Base-by-base conservation (phyloP, 768 basidiomycete species). In the Chalciporus piperatus region DNA sequence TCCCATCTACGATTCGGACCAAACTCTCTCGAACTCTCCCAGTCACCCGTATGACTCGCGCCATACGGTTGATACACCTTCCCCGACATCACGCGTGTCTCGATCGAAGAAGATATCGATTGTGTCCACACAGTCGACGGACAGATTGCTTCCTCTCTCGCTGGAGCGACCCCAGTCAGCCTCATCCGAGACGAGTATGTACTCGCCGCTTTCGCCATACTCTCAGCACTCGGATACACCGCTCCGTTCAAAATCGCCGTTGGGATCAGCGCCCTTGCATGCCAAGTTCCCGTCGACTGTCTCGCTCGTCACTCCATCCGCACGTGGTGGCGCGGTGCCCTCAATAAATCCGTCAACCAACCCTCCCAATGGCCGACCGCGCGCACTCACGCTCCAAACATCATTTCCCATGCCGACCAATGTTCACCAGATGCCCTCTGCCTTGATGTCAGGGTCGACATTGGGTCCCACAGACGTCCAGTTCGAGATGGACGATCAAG, bases 401-500 rank as follows among this genome's bases (percentile, higher is more conserved):
- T 30, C 46, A 6, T 37, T 14, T 5, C 41, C 42, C 16, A 25
- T 23, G 33, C 41, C 7, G 32, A 44, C 54, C 11, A 45, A 40
- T 33, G 10, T 20, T 19, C 3, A 33, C 1, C 39, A 47, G 14
- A 16, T 32, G 1, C 33, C 19, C 33, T 51, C 50, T 3, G 11
- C 20, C 12, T 17, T 17, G 12, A 13, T 14, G n/a, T 49, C 51
- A 27, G 17, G 35, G 4, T 19, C 16, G 20, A 8, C 45, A 11
- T 14, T 11, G 33, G 35, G 35, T 9, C 1, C 6, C 12, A 39
- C 33, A 14, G 48, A 58, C 19, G 12, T 48, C 5, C 44, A 27
- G 51, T 70, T 85, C 16, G 75, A 78, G 50, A 67, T 89, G 50
- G 79, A 82, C 50, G 74, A 76, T 23, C 66, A 71, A 47, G 89